Percentiles rank a stretch among this genome's conserved stretches.
Evolutionary conservation across 345 rosid genomes (phyloP).

Genomic region (Noccaea caerulescens): DNA sequence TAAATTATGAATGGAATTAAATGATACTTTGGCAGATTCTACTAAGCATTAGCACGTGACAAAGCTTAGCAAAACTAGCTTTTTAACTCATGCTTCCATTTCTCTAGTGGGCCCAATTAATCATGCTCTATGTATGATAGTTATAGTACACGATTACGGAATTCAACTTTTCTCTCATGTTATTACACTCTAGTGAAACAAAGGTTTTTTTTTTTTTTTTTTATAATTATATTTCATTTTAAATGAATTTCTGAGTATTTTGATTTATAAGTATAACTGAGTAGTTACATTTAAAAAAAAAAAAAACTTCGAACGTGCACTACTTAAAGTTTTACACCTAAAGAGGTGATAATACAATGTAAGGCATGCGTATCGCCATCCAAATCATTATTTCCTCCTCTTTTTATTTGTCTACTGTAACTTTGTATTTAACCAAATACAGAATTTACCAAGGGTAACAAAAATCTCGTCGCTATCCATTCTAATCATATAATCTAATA

Average conservation of each 20-base stretch:
- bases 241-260: background rate
- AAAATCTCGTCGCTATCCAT: background rate
- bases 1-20: conserved; percentile 25
- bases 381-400: conserved; percentile 28
- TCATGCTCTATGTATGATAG: conserved; percentile 17
- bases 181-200: conserved; percentile 24
- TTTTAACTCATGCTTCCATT: conserved; percentile 38
- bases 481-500: too few species aligned
- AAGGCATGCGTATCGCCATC: conserved; percentile 39
- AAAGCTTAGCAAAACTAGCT: conserved; percentile 25
- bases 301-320: conserved; percentile 9
- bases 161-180: conserved; percentile 19
- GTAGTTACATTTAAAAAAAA: background rate
- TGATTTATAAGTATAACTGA: background rate
- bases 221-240: background rate
- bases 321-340: background rate
- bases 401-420: background rate
- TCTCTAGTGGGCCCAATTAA: conserved; percentile 10
- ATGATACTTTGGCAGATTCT: conserved; percentile 38
- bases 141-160: conserved; percentile 18
- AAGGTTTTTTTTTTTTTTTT: too few species aligned
- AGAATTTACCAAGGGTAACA: background rate
- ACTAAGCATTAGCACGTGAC: conserved; percentile 44
- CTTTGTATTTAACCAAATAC: background rate
- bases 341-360: conserved; percentile 32